Percentiles rank a stretch among this genome's conserved stretches.
Conservation (phyloP, 805 yeast species). For the Lachancea kluyveri region DNA sequence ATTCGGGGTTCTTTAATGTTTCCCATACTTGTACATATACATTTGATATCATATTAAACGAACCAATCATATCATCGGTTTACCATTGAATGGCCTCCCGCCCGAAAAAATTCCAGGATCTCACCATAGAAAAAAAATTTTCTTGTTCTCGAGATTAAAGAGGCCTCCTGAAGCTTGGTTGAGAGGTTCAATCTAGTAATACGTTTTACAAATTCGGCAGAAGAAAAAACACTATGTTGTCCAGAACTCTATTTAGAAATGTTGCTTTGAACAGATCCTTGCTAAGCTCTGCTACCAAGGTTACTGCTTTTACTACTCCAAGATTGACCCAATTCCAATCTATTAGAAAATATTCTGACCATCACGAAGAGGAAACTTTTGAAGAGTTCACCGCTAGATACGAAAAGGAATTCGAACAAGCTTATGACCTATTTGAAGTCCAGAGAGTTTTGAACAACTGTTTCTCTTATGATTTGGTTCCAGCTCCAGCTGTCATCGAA, state of each 20-base stretch:
- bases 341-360: conserved; percentile 67
- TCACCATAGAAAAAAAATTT: neutral
- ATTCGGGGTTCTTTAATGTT: no score
- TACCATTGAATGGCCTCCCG: conserved; percentile 1
- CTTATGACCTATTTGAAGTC: conserved; percentile 80
- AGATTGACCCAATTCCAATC: conserved; percentile 16
- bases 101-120: conserved; percentile 2
- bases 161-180: neutral
- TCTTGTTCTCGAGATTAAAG: neutral
- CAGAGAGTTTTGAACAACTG: conserved; percentile 96
- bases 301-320: conserved; percentile 6
- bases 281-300: conserved; percentile 6
- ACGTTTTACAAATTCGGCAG: no score
- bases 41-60: conserved; percentile 1
- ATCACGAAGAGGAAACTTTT: conserved; percentile 85
- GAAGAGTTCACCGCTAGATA: conserved; percentile 89
- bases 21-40: no score
- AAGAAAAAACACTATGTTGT: conserved; percentile 16
- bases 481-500: conserved; percentile 93
- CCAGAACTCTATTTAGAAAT: conserved; percentile 21
- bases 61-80: conserved; percentile 6
- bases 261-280: conserved; percentile 13
- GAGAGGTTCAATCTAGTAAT: neutral
- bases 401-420: conserved; percentile 94
- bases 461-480: conserved; percentile 97